Percentiles rank a stretch among this genome's conserved stretches.
phyloP scores from a whole-genome alignment of 192 early-diverging fungal genomes.

The Umbelopsis vinacea region DNA sequence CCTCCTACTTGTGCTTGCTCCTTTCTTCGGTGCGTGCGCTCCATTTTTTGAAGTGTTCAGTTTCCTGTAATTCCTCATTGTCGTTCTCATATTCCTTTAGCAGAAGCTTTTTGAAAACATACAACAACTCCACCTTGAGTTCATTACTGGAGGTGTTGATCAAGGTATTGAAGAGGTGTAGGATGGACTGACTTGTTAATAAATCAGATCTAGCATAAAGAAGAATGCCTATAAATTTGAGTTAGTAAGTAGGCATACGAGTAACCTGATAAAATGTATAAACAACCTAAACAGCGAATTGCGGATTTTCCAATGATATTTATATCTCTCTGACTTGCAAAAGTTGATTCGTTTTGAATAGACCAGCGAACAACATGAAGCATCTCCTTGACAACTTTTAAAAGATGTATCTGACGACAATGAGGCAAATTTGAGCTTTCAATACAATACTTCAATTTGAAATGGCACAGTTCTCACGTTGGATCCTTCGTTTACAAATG shows the following conservation, averaged over 20 bases:
- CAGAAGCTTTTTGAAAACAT: not conserved
- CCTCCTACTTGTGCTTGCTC: no score
- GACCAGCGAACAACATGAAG: no score
- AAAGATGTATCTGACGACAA: no score
- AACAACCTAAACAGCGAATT: not conserved
- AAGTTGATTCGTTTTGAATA: no score
- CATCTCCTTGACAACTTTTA: no score
- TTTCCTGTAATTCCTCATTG: no score
- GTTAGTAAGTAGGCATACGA: not conserved
- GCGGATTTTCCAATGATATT: not conserved
- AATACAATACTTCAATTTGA: no score
- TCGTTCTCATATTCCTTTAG: not conserved
- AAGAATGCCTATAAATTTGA: not conserved
- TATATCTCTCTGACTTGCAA: not conserved
- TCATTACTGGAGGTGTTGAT: not conserved
- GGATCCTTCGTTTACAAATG: no score
- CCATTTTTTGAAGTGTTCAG: no score
- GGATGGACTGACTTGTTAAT: not conserved
- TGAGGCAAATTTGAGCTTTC: no score
- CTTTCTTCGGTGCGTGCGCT: no score
- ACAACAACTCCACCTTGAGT: not conserved
- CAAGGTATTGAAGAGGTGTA: not conserved
- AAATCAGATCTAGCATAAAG: not conserved
- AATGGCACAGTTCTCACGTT: no score
- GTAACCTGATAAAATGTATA: not conserved